Evolutionary conservation across 73 alveolate species (phyloP).

Genomic region (Symbiodinium pilosum): DNA sequence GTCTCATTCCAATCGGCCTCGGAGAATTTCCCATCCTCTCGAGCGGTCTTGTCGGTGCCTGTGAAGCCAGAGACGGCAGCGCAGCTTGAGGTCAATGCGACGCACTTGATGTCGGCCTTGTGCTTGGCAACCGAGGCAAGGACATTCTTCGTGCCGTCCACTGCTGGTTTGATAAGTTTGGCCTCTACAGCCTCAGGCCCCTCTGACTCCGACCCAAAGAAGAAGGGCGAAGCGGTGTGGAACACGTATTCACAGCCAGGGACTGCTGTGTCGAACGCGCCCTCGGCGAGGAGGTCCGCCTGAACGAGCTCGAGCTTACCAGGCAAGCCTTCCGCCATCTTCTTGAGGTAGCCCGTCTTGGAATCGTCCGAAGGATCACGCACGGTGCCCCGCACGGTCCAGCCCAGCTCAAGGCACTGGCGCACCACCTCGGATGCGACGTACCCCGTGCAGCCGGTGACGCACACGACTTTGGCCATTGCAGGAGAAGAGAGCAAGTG

Average conservation of each 20-base stretch:
- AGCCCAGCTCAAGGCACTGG: background rate
- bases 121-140: background rate
- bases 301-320: background rate
- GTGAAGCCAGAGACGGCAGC: constrained; percentile 9
- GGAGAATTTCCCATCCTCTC: background rate
- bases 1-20: constrained; percentile 10
- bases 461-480: constrained; percentile 7
- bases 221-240: constrained; percentile 12
- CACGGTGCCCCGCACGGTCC: background rate
- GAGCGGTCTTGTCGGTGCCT: background rate
- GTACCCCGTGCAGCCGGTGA: constrained; percentile 1
- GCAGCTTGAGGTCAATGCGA: constrained; percentile 7
- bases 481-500: background rate
- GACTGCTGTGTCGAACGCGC: background rate
- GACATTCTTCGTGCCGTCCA: constrained; percentile 4
- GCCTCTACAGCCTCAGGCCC: constrained; percentile 15
- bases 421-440: constrained; percentile 3
- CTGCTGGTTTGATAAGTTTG: background rate
- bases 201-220: background rate
- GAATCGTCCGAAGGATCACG: background rate
- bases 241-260: background rate
- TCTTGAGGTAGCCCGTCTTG: background rate
- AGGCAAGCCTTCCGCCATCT: background rate
- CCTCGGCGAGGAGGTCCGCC: constrained; percentile 8
- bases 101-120: constrained; percentile 3